Evolutionary conservation across 495 filamentous ascomycete species (phyloP), one percentile per base, ranked within the genome.

Genomic region (Annulohypoxylon nitens): DNA sequence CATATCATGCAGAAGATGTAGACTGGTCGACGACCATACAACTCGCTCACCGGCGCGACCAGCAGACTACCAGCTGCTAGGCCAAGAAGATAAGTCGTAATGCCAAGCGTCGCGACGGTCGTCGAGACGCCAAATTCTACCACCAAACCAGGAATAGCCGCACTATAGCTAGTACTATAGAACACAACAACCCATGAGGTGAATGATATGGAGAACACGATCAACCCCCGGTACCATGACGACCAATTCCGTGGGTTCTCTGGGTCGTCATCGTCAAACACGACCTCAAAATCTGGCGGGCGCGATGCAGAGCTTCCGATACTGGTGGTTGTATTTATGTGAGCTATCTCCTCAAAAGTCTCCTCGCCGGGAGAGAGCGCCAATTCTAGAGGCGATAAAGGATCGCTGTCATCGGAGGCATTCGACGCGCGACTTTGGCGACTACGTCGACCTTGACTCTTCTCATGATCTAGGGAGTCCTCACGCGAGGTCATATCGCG

Each of bases 121-220:
- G 86, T 80, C 11, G 74, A 70, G 34, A 90, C 83, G 55, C 83
- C 76, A 76, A 93, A 97, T 60, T 92, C 88, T 16, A 85, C 78
- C 80, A 89, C 88, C 77, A 97, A 86, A 1, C 90, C 88, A 0
- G 88, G 83, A 23, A 89, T 86, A 34, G 88, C 90, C 0, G 90
- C 88, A 14, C 93, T 92, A 80, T 95, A 97, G 64, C 89, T 92
- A 2, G 94, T 97, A 12, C 90, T 93, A 79, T 95, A 96, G n/a
- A 97, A 81, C 25, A 97, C 91, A 74, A 95, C 88, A 11, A 90
- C 85, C 78, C 91, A 89, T 5, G 92, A 93, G 43, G 91, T 87
- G 81, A 88, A 94, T 23, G 91, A 91, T 36, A 97, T 88, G 61
- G 87, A 81, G 18, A 83, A 78, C 18, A 95, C 83, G 4, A 87